Evolutionary conservation across 768 basidiomycete genomes (phyloP).

Genomic region (Boletus fagicola): DNA sequence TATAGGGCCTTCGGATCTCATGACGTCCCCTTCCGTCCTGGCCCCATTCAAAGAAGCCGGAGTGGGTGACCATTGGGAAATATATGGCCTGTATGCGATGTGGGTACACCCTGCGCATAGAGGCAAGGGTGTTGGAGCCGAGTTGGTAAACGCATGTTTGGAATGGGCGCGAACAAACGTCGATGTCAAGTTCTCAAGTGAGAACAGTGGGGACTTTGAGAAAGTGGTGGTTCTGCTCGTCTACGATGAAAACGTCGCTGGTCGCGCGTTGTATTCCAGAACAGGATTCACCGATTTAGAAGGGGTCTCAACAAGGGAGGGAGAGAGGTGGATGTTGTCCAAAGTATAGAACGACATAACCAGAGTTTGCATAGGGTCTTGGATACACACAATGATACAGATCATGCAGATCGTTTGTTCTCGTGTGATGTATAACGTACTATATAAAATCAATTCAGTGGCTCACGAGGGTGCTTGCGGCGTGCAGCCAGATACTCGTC

Average conservation of each 20-base stretch:
- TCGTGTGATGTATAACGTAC: background rate
- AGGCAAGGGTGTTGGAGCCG: conserved; percentile 19
- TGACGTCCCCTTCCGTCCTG: background rate
- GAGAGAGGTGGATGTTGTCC: conserved; percentile 21
- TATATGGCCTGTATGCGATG: conserved; percentile 24
- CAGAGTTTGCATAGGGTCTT: background rate
- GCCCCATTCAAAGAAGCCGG: conserved; percentile 17
- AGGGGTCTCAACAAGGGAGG: conserved; percentile 7
- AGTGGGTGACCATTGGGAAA: conserved; percentile 15
- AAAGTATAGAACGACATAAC: conserved; percentile 31
- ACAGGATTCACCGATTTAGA: conserved; percentile 19
- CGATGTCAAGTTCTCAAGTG: conserved; percentile 9
- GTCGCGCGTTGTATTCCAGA: conserved; percentile 20
- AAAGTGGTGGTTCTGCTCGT: conserved; percentile 23
- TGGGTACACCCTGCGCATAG: conserved; percentile 32
- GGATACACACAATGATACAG: background rate
- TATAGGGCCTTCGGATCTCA: conserved; percentile 14
- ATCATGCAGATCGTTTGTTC: background rate
- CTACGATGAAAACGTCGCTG: conserved; percentile 13
- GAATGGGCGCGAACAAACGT: conserved; percentile 25
- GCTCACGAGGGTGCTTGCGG: background rate
- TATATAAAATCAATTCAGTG: background rate
- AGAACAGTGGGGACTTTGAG: background rate
- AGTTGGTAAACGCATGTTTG: conserved; percentile 19
- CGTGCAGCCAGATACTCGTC: conserved; percentile 5